Conservation (phyloP, 139 green algal species). For the Micromonas pusilla region DNA sequence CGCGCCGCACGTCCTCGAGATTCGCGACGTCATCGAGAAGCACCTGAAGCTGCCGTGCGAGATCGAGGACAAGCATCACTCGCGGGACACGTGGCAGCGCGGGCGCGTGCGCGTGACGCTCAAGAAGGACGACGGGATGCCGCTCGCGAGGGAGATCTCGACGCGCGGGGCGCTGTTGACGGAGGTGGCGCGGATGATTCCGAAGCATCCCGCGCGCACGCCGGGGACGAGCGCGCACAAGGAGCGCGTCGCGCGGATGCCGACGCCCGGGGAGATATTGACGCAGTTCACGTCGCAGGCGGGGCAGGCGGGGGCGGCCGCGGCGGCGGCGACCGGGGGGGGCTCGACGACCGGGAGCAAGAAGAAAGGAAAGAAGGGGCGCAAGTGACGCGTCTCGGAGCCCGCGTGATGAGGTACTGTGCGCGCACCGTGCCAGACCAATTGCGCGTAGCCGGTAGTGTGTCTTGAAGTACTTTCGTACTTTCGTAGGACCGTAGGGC, state of each 20-base stretch:
- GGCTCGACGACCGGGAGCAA: not conserved
- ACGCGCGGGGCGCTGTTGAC: conserved; percentile 21
- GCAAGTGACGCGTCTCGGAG: not conserved
- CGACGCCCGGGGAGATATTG: not conserved
- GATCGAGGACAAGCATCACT: conserved; percentile 55
- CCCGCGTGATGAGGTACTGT: too few relatives aligned
- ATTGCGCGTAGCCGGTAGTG: too few relatives aligned
- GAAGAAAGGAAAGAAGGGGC: conserved; percentile 22
- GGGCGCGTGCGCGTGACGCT: conserved; percentile 52
- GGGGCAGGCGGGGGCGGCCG: not conserved
- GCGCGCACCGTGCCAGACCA: too few relatives aligned
- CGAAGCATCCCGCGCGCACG: not conserved
- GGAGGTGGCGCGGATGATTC: not conserved
- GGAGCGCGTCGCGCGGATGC: not conserved
- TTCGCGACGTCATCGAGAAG: conserved; percentile 43
- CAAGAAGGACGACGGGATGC: conserved; percentile 44
- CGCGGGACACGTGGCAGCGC: conserved; percentile 46
- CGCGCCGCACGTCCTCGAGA: conserved; percentile 46
- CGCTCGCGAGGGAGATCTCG: conserved; percentile 44
- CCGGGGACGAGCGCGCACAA: not conserved
- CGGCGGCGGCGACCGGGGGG: not conserved
- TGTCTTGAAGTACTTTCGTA: too few relatives aligned
- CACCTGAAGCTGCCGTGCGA: conserved; percentile 41
- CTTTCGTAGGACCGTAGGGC: too few relatives aligned
- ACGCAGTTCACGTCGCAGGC: not conserved